Conservation (phyloP, 1,284 basidiomycete species). For the Filobasidium uniguttulatum region DNA sequence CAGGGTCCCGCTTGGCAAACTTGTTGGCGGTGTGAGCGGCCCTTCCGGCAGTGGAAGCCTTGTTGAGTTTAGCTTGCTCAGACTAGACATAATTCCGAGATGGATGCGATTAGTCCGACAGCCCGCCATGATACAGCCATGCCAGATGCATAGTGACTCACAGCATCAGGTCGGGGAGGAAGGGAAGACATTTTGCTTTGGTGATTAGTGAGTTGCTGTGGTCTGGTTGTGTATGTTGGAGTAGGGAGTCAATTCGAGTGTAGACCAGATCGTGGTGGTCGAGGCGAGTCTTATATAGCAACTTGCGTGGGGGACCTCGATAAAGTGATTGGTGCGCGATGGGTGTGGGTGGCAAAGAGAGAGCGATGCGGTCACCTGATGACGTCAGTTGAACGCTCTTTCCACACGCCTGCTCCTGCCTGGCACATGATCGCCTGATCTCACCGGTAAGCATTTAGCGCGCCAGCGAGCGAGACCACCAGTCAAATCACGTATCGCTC, state of each 20-base stretch:
- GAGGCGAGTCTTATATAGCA: neutral
- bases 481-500: too few species aligned
- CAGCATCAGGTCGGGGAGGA: slow-evolving; percentile 10
- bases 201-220: neutral
- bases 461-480: too few species aligned
- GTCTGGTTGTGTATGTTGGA: too few species aligned
- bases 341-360: neutral
- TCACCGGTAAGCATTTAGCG: too few species aligned
- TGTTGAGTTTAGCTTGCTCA: slow-evolving; percentile 28
- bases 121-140: neutral
- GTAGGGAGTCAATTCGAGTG: too few species aligned
- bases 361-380: neutral
- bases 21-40: slow-evolving; percentile 33
- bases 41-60: slow-evolving; percentile 25
- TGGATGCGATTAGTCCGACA: neutral
- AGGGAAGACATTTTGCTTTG: slow-evolving; percentile 11
- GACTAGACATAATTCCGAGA: slow-evolving; percentile 15
- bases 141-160: neutral
- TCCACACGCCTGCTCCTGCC: too few species aligned
- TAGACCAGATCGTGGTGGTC: neutral
- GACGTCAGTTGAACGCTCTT: neutral
- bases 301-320: too few species aligned
- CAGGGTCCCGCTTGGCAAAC: slow-evolving; percentile 36
- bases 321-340: neutral
- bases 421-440: too few species aligned